Percentiles rank a stretch among this genome's conserved stretches.
phyloP scores from a whole-genome alignment of 1,139 yeast species.

The Hyphopichia khmerensis region DNA sequence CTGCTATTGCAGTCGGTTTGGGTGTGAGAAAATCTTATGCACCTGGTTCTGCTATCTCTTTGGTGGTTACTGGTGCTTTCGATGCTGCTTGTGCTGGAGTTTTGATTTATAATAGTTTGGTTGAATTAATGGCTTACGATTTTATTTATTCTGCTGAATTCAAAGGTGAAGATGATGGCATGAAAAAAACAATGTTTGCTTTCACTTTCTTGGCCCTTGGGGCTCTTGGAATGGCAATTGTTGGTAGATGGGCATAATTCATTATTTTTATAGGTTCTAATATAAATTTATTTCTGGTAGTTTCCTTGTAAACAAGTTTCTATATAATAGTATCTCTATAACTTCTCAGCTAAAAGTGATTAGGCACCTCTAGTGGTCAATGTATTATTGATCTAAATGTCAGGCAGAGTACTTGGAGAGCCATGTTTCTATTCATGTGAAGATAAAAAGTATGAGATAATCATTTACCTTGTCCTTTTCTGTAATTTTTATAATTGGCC shows the following conservation, averaged over 20 bases:
- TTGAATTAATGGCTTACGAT: conserved; percentile 43
- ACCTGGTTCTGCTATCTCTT: conserved; percentile 31
- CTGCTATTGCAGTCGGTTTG: conserved; percentile 36
- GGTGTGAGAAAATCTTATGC: conserved; percentile 35
- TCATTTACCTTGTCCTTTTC: no score
- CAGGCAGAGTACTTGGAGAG: no score
- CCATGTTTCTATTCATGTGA: no score
- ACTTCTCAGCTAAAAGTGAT: no score
- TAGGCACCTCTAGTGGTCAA: no score
- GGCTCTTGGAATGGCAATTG: conserved; percentile 41
- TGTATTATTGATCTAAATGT: no score
- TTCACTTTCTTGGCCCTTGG: conserved; percentile 30
- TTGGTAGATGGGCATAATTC: conserved; percentile 45
- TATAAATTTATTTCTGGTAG: no score
- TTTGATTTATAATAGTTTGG: conserved; percentile 36
- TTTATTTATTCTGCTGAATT: conserved; percentile 31
- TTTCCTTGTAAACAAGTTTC: no score
- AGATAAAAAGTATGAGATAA: no score
- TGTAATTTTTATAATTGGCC: no score
- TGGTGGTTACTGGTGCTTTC: conserved; percentile 36
- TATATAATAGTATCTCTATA: no score
- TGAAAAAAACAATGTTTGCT: conserved; percentile 20
- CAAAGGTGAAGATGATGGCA: conserved; percentile 13
- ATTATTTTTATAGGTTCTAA: background rate
- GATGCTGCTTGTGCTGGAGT: conserved; percentile 42